Conservation (phyloP, 2,329 filamentous ascomycete genomes). For the Raffaelea albimanens region DNA sequence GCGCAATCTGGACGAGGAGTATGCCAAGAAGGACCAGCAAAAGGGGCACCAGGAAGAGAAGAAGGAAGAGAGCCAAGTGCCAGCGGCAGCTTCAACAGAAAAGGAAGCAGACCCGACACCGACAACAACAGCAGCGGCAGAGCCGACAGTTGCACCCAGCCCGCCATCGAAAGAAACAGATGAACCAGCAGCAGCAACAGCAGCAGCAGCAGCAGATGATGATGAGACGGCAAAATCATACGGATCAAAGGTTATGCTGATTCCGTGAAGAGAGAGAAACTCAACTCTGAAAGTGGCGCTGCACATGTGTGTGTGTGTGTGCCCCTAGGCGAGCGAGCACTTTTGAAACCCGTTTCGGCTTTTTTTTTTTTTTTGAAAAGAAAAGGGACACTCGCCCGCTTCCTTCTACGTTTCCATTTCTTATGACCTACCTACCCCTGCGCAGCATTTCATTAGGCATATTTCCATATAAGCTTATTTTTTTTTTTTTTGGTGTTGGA, state of each 20-base stretch:
- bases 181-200: not conserved
- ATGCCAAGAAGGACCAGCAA: not conserved
- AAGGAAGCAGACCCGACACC: not conserved
- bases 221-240: not conserved
- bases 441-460: too few relatives aligned
- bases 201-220: not conserved
- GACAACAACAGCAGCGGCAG: not conserved
- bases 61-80: not conserved
- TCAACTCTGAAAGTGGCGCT: not conserved
- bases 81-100: not conserved
- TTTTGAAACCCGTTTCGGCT: too few relatives aligned
- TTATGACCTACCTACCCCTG: too few relatives aligned
- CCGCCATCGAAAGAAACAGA: not conserved
- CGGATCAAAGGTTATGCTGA: slow-evolving; percentile 9
- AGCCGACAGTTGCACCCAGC: not conserved
- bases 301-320: too few relatives aligned
- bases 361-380: too few relatives aligned
- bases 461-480: too few relatives aligned
- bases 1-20: slow-evolving; percentile 12
- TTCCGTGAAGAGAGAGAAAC: slow-evolving; percentile 3
- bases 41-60: not conserved
- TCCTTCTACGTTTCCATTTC: too few relatives aligned
- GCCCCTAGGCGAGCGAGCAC: too few relatives aligned
- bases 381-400: too few relatives aligned
- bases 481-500: too few relatives aligned